Base-by-base conservation (phyloP, 1,284 basidiomycete species). In the Sutorius eximius region DNA sequence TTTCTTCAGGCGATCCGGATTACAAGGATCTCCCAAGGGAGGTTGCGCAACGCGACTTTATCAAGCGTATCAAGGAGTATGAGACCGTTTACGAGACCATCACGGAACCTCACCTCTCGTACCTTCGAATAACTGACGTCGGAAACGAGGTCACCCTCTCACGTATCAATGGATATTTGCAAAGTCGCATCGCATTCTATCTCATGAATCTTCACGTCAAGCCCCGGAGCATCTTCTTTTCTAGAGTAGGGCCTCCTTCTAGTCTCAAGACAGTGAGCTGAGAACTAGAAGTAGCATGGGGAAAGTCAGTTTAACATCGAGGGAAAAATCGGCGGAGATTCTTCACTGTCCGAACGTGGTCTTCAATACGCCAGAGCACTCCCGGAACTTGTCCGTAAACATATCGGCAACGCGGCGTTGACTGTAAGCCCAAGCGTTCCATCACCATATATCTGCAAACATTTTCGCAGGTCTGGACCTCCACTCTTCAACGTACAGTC, bases 171-270 rank as follows among this genome's bases (percentile, higher is more conserved):
- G 94, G 95, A 20, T 99, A 99, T 69, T 76, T 99, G 57, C 93
- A 97, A 70, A 94, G 91, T 78, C 87, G 97, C 36, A 96, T 99
- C 61, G 96, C 94, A 4, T 99, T 98, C 75, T 99, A 97, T 73
- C 79, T 99, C 55, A 98, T 98, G 95, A 99, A 99, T 73, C 73
- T 98, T 63, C 97, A 99, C 71, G 77, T 99, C 59, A 97, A 98
- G 66, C 96, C 97, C 13, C 81, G 97, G 57, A 94, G 90, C 70
- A 98, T 99, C 63, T 99, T 95, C 73, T 86, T 99, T 62, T 98
- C 97, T 9, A 77, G 97, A 64, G 94, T 95, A 57, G 66, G 66
- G 82, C 74, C 12, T 3, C 43, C 18, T 49, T 62, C 51, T 16
- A 52, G 8, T 49, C 13, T 18, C 11, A 15, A 12, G 3, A 20